Base-by-base conservation (phyloP, 306 rosid species). In the Fagus crenata region DNA sequence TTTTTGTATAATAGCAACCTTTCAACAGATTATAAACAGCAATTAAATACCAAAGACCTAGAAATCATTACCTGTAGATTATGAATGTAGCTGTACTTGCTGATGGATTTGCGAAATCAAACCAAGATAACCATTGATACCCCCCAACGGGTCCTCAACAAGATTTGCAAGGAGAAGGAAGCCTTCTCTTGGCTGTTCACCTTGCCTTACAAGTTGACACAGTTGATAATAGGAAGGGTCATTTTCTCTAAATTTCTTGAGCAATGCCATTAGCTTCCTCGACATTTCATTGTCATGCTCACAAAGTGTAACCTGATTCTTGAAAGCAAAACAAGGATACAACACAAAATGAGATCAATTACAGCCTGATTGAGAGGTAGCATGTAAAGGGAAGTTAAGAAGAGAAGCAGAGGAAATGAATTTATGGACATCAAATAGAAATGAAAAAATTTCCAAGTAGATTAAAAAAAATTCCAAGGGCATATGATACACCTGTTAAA, bases 111-210 rank as follows among this genome's bases (percentile, higher is more conserved):
- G 99, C 78, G 92, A 79, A 85, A 92, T 81, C 98, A 98, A 96
- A 74, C 92, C 99, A 68, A 86, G 75, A 83, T 96, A 96, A 69
- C 99, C 92, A 78, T 83, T 87, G 61, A 86, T 76, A 75, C 99
- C 91, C 37, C 99, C 93, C 86, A 91, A 86, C 80, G 88, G 99
- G 69, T 92, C 98, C 93, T 96, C 99, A 75, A 96, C 88, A 78
- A 96, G 99, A 84, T 92, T 96, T 55, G 91, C 77, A 53, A 96
- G 96, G 1, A 96, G 77, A 63, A 96, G 96, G 85, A 85, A 84
- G 61, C 99, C 97, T 87, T 96, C 99, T 77, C 89, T 89, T 71
- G 99, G 98, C 58, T 96, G 99, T 81, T 96, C 99, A 15, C 99
- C 98, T 91, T 92, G 99, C 86, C 99, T 89, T 83, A 96, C 98